Percentiles rank a stretch among this genome's conserved stretches.
These are phyloP conservation scores for Solidago caesia DNA, from an alignment of 129 eudicot genomes.

Conservation along the genomic window DNA sequence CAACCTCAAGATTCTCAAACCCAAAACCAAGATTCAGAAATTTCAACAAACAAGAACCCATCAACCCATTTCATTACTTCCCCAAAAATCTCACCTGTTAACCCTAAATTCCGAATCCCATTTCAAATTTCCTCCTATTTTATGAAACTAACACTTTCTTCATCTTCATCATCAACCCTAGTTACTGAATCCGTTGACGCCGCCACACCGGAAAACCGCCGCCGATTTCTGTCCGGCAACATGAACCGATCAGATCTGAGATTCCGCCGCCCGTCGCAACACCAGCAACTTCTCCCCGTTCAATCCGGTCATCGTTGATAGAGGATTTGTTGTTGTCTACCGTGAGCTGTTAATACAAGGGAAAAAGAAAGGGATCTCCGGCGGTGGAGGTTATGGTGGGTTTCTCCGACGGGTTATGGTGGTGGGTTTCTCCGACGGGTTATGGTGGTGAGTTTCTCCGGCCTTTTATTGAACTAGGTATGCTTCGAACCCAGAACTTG, in stretches of 20 bases:
- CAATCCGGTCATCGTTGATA: conserved; percentile 50
- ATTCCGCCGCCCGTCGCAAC: conserved; percentile 27
- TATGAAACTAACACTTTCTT: conserved; percentile 36
- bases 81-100: conserved; percentile 33
- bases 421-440: no score
- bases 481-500: no score
- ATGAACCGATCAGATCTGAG: conserved; percentile 31
- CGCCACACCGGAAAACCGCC: conserved; percentile 30
- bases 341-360: no score
- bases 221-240: conserved; percentile 36
- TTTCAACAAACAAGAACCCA: conserved; percentile 25
- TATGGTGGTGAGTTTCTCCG: no score
- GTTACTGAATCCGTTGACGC: conserved; percentile 47
- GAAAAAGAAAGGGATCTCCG: no score
- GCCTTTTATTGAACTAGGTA: no score
- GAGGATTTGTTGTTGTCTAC: no score
- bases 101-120: conserved; percentile 49
- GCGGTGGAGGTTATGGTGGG: no score
- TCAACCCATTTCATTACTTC: conserved; percentile 60
- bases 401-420: no score
- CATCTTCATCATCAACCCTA: conserved; percentile 29
- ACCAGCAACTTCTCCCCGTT: conserved; percentile 31
- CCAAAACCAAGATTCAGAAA: conserved; percentile 22
- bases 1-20: conserved; percentile 36
- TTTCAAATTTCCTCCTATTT: conserved; percentile 55